Conservation (phyloP, 2,329 filamentous ascomycete genomes). For the Fusarium albidum region DNA sequence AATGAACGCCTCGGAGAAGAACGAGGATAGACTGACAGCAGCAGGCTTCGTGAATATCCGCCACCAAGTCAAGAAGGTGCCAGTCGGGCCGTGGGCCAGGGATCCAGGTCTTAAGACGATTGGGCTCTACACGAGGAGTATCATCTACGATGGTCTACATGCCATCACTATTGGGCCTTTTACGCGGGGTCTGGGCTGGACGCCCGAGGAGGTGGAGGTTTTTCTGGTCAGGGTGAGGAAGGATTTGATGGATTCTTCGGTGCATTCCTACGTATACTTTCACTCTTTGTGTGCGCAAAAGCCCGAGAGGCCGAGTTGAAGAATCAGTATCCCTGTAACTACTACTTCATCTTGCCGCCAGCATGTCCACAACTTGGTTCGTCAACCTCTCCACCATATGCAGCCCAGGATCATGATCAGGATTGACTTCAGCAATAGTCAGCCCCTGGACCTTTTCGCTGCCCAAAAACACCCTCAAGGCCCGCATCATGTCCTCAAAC, state of each 20-base stretch:
- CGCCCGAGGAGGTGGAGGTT: conserved; percentile 43
- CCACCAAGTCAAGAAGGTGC: conserved; percentile 52
- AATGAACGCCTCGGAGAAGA: conserved; percentile 42
- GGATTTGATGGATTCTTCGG: conserved; percentile 41
- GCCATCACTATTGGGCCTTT: conserved; percentile 46
- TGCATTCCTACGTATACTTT: conserved; percentile 30
- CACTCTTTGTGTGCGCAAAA: conserved; percentile 29
- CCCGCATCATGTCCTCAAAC: conserved; percentile 33
- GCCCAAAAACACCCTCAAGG: conserved; percentile 11
- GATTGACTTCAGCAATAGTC: conserved; percentile 32
- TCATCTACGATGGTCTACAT: conserved; percentile 44
- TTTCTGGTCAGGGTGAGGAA: conserved; percentile 46
- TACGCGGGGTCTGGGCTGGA: conserved; percentile 46
- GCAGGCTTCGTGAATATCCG: conserved; percentile 53
- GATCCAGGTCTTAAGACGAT: conserved; percentile 56
- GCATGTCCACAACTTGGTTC: conserved; percentile 6
- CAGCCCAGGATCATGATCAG: conserved; percentile 31
- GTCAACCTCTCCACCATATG: conserved; percentile 24
- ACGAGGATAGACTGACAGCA: conserved; percentile 37
- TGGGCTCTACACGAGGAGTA: conserved; percentile 45
- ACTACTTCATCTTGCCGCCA: conserved; percentile 9
- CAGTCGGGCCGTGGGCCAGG: conserved; percentile 57
- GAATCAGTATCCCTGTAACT: no score
- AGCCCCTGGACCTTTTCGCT: conserved; percentile 21
- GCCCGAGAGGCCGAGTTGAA: no score